phyloP scores from a whole-genome alignment of 148 eudicot genomes.

The Silene latifolia region DNA sequence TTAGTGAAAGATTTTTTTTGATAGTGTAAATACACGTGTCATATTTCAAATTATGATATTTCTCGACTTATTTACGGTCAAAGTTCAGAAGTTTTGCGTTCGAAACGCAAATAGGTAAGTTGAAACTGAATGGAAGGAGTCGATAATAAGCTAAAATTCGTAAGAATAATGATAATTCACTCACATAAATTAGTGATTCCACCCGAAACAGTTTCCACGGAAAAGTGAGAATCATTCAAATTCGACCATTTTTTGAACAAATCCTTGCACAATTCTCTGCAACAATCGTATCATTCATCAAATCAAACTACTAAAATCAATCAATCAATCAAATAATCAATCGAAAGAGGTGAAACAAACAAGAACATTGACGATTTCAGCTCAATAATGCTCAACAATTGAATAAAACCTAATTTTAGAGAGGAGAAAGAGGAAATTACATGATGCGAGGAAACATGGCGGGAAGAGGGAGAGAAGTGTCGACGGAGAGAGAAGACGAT shows the following conservation, averaged over 20 bases:
- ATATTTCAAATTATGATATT: too few species aligned
- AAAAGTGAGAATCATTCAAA: constrained; percentile 59
- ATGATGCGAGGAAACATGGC: constrained; percentile 66
- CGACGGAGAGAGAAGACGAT: constrained; percentile 59
- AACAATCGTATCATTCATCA: constrained; percentile 8
- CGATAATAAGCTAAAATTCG: not conserved
- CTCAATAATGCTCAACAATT: not conserved
- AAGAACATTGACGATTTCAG: not conserved
- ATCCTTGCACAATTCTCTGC: constrained; percentile 83
- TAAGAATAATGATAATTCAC: constrained; percentile 16
- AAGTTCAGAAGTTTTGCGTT: too few species aligned
- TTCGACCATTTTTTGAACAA: constrained; percentile 78
- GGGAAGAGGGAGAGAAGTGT: constrained; percentile 69
- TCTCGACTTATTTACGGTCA: too few species aligned
- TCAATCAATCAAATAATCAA: not conserved
- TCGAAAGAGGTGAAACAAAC: not conserved
- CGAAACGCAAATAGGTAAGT: too few species aligned
- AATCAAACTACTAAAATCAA: constrained; percentile 21
- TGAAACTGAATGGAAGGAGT: too few species aligned
- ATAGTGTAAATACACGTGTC: too few species aligned
- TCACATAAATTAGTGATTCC: constrained; percentile 90
- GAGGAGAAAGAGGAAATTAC: constrained; percentile 31
- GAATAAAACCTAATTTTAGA: constrained; percentile 11
- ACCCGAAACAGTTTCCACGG: constrained; percentile 67
- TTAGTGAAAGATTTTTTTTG: too few species aligned